phyloP scores from a whole-genome alignment of 768 basidiomycete species.

The Tylopilus sp. region DNA sequence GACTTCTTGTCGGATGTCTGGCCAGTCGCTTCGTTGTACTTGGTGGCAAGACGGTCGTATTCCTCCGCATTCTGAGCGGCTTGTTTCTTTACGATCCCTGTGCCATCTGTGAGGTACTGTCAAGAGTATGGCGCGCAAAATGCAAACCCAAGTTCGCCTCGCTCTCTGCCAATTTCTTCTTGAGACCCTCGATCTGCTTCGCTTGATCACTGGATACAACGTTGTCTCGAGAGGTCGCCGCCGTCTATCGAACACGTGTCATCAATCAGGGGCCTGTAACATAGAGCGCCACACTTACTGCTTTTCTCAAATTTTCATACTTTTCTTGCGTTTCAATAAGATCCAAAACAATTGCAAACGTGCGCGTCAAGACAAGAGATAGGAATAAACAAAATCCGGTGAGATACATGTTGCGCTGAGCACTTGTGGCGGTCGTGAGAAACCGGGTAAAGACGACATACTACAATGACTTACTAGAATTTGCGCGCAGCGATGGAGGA shows the following conservation, averaged over 20 bases:
- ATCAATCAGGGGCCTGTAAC: background rate
- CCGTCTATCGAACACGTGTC: slow-evolving; percentile 25
- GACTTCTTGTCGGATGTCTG: slow-evolving; percentile 57
- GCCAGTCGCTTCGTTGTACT: slow-evolving; percentile 71
- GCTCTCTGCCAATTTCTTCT: slow-evolving; percentile 57
- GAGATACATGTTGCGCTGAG: slow-evolving; percentile 89
- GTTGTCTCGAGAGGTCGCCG: slow-evolving; percentile 30
- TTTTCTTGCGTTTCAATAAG: slow-evolving; percentile 89
- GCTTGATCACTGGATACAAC: slow-evolving; percentile 20
- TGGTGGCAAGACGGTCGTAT: slow-evolving; percentile 78
- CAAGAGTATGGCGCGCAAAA: background rate
- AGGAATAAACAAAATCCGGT: slow-evolving; percentile 95
- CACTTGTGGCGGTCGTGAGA: slow-evolving; percentile 37
- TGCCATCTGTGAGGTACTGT: background rate
- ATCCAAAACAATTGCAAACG: slow-evolving; percentile 89
- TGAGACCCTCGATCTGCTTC: slow-evolving; percentile 60
- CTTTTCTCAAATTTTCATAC: slow-evolving; percentile 76
- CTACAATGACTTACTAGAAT: slow-evolving; percentile 67
- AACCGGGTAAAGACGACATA: too few species aligned
- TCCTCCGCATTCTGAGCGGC: slow-evolving; percentile 73
- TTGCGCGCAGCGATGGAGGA: slow-evolving; percentile 89
- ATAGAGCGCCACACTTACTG: slow-evolving; percentile 24
- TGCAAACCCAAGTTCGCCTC: slow-evolving; percentile 62
- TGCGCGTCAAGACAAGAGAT: slow-evolving; percentile 89
- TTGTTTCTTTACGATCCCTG: slow-evolving; percentile 82